Evolutionary conservation across 257 asterid genomes (phyloP), one percentile per base, ranked within the genome.

Genomic region (Anisodus tanguticus): DNA sequence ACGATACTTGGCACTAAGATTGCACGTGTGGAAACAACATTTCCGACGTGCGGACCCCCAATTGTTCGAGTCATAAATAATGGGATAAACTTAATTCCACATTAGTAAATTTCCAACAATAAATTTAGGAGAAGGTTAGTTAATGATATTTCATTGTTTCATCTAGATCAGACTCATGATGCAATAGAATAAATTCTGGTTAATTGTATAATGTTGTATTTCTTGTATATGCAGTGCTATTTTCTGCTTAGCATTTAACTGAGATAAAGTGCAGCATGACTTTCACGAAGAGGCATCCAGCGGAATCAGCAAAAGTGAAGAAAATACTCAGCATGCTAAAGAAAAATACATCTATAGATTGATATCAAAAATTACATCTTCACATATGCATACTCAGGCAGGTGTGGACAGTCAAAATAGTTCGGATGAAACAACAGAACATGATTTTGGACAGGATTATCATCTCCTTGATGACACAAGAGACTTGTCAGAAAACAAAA

Each of bases 381-480:
- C 84, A 45, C 76, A 81, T 22, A 81, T 62, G 84, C 84, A 62
- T 59, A 45, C 9, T 62, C 84, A 81, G 84, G 84, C 47, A 45
- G 77, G 84, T 53, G 57, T 4, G 47, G 63, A 66, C 47, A 45
- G 76, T 19, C 68, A 80, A 80, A 57, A 11, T 60, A 41, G 70
- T 59, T 3, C 8, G 9, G 58, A 62, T 43, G 72, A 81, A 43
- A 66, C 84, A 59, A 62, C 72, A 81, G 84, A 81, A 41, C 70
- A 63, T 77, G 72, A 79, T 81, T 57, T 22, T 70, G 83, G 60
- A 43, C 72, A 71, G 31, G 90, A 86, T 47, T 90, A 86, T 77
- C 89, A 83, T 81, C 67, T 80, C 66, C 84, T 83, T 11, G 90
- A 80, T 55, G 90, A 84, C 72, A 85, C 67, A 19, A 64, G 26